Base-by-base conservation (phyloP, 2,329 filamentous ascomycete genomes). In the Arthrobotrys iridis region DNA sequence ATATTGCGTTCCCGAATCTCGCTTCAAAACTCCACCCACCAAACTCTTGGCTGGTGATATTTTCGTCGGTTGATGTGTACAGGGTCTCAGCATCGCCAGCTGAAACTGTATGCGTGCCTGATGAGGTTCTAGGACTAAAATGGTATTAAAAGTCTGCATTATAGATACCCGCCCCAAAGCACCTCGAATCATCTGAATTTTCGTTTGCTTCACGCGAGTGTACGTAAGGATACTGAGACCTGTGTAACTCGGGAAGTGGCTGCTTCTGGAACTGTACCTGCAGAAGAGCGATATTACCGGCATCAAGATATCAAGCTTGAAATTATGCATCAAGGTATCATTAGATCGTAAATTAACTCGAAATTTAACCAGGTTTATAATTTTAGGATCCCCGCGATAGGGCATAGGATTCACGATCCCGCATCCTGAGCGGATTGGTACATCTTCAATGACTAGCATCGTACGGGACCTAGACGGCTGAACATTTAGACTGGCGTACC, bases 1-100 rank as follows among this genome's bases (percentile, higher is more conserved):
- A 55, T 55, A 55, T 37, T 55, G 50, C 18, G 50, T 33, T 52
- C 46, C 46, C 28, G 28, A 52, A 52, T 52, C 50, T 55, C 50
- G 50, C 50, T 55, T 55, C 50, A 35, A 24, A 55, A 55, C 50
- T 37, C 50, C 50, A 55, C 50, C 20, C 50, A 20, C 8, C 22
- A 22, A n/a, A 28, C 30, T 37, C 50, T 55, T 37, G 50, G 50
- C 50, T 37, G 5, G 18, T 20, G 50, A n/a, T n/a, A 37, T 33
- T 18, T 24, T 55, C 30, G 50, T 37, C 22, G 50, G 15, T 37
- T 55, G 28, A 55, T 24, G 15, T 55, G 50, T 28, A 55, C 22
- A 30, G 33, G 48, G 48, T 18, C 35, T 3, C 15, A 20, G 28
- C 4, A 33, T 33, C 28, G 28, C 26, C 28, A 37, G 20, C 22